Percentiles rank a stretch among this genome's conserved stretches.
Evolutionary conservation across 768 basidiomycete genomes (phyloP).

Genomic region (Russula earlei): DNA sequence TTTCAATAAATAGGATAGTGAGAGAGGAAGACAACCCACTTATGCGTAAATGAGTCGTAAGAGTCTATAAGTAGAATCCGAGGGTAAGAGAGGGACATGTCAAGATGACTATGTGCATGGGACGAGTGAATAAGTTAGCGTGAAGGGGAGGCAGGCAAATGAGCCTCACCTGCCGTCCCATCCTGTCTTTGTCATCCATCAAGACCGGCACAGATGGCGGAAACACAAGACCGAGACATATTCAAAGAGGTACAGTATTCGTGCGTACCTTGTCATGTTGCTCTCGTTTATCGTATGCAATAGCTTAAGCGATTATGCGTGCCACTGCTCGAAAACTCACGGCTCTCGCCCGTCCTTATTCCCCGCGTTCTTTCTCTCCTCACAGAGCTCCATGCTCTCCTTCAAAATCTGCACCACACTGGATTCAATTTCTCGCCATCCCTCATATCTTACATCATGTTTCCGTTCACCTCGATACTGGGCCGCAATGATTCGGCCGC

Average conservation of each 20-base stretch:
- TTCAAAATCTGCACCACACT: conserved; percentile 36
- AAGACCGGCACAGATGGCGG: conserved; percentile 3
- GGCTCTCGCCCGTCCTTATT: conserved; percentile 47
- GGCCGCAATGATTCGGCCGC: conserved; percentile 58
- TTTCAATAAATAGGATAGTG: background rate
- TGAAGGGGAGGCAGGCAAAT: background rate
- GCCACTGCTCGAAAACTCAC: conserved; percentile 62
- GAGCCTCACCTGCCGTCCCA: too few relatives aligned
- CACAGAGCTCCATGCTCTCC: conserved; percentile 37
- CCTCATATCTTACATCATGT: conserved; percentile 76
- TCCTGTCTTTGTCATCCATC: background rate
- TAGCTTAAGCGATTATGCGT: conserved; percentile 70
- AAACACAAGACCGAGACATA: background rate
- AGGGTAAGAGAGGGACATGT: conserved; percentile 29
- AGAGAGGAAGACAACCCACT: conserved; percentile 41
- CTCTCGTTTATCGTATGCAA: background rate
- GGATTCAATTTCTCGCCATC: conserved; percentile 38
- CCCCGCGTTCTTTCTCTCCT: conserved; percentile 43
- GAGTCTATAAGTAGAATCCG: conserved; percentile 69
- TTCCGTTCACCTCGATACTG: conserved; percentile 79
- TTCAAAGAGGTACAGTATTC: conserved; percentile 15
- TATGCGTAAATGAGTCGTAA: conserved; percentile 84
- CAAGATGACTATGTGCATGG: background rate
- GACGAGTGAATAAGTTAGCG: background rate
- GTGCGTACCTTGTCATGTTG: background rate